Evolutionary conservation across 2,329 filamentous ascomycete genomes (phyloP).

Genomic region (Neofusicoccum sp.): DNA sequence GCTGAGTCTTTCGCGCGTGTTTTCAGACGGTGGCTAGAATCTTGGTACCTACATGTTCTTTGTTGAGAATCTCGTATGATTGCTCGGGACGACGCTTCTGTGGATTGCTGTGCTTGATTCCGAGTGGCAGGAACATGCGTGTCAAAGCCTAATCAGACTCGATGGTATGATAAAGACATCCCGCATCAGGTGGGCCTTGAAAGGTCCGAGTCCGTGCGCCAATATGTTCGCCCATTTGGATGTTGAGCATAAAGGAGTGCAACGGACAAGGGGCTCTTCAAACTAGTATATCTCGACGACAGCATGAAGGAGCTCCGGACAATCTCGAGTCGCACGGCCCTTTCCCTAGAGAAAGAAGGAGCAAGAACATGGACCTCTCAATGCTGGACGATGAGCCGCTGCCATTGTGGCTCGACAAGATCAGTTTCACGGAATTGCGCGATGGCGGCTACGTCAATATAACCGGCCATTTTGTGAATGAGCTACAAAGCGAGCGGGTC

Average conservation of each 20-base stretch:
- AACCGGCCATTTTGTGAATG: background rate
- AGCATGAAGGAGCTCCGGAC: background rate
- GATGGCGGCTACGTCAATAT: conserved; percentile 10
- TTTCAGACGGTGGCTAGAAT: background rate
- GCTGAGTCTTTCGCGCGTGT: background rate
- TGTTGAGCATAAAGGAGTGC: background rate
- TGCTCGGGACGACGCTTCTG: background rate
- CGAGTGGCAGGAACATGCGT: background rate
- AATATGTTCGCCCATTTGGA: background rate
- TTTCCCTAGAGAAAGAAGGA: background rate
- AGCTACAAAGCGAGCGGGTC: background rate
- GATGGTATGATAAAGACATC: background rate
- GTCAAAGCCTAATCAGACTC: background rate
- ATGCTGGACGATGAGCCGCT: background rate
- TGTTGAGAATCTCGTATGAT: background rate
- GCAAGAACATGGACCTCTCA: background rate
- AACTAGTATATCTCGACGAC: background rate
- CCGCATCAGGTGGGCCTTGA: background rate
- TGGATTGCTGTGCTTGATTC: background rate
- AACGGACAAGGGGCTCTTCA: background rate
- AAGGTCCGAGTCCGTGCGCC: background rate
- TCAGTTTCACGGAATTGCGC: conserved; percentile 13
- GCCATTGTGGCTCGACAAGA: conserved; percentile 13
- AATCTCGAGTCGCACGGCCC: too few relatives aligned
- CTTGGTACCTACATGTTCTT: background rate